Conservation (phyloP, 1,284 basidiomycete genomes). For the Cerrena zonata region DNA sequence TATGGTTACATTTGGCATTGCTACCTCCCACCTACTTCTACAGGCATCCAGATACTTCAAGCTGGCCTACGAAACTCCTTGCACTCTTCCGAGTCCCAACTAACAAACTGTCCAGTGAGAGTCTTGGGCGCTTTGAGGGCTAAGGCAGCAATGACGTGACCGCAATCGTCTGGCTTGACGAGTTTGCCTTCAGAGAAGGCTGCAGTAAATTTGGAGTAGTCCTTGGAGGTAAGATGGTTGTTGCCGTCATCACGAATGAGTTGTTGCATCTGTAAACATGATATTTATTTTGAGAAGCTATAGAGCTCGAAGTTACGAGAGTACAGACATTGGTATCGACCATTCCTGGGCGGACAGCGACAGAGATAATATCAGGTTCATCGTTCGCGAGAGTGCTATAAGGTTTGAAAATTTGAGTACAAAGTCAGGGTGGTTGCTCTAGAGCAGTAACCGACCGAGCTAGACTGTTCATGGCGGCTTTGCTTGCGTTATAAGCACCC, state of each 20-base stretch:
- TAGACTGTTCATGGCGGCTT: slow-evolving; percentile 83
- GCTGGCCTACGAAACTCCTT: slow-evolving; percentile 37
- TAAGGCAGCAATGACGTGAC: slow-evolving; percentile 69
- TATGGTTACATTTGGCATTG: neutral
- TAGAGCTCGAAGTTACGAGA: neutral
- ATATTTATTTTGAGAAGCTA: neutral
- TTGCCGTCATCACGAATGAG: slow-evolving; percentile 43
- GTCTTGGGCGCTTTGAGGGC: slow-evolving; percentile 50
- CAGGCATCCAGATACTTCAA: too few species aligned
- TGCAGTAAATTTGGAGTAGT: slow-evolving; percentile 55
- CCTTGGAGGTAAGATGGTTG: slow-evolving; percentile 44
- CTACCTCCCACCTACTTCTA: neutral
- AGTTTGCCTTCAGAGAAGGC: slow-evolving; percentile 60
- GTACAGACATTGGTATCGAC: slow-evolving; percentile 66
- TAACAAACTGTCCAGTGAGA: slow-evolving; percentile 71
- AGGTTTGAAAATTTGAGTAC: slow-evolving; percentile 4
- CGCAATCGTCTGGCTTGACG: slow-evolving; percentile 64
- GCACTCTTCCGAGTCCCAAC: slow-evolving; percentile 64
- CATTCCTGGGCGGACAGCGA: slow-evolving; percentile 80
- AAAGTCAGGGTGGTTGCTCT: neutral
- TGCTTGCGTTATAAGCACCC: slow-evolving; percentile 75
- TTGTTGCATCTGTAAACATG: slow-evolving; percentile 59
- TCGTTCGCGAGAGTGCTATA: slow-evolving; percentile 75
- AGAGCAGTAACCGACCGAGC: slow-evolving; percentile 44
- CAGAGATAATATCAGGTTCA: slow-evolving; percentile 65